Conservation (phyloP, 2,329 filamentous ascomycete genomes). For the Hypoxylon sp. region DNA sequence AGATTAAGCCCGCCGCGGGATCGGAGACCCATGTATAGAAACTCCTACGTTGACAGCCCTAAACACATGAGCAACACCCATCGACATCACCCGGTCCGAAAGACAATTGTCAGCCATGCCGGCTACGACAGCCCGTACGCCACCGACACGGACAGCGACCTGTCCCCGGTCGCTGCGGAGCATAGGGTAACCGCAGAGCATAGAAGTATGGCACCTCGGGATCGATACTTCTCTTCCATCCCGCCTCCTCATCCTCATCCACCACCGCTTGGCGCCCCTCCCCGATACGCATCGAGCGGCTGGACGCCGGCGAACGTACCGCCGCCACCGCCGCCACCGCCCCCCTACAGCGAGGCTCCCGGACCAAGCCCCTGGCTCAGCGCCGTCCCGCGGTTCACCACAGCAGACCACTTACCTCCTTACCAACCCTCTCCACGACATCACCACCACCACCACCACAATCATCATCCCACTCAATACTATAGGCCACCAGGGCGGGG, state of each 20-base stretch:
- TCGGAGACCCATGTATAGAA: slow-evolving; percentile 45
- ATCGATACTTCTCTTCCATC: slow-evolving; percentile 42
- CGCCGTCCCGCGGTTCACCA: slow-evolving; percentile 57
- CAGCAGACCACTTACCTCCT: slow-evolving; percentile 38
- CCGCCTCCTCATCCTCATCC: slow-evolving; percentile 31
- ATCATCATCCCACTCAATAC: slow-evolving; percentile 31
- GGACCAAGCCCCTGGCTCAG: slow-evolving; percentile 58
- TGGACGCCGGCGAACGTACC: slow-evolving; percentile 49
- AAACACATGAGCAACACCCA: slow-evolving; percentile 34
- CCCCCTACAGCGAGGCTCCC: slow-evolving; percentile 43
- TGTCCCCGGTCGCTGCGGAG: slow-evolving; percentile 45
- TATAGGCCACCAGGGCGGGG: slow-evolving; percentile 32
- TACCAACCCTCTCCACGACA: slow-evolving; percentile 41
- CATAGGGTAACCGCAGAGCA: slow-evolving; percentile 40
- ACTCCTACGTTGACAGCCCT: slow-evolving; percentile 42
- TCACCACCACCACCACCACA: slow-evolving; percentile 32
- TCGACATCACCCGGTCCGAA: slow-evolving; percentile 45
- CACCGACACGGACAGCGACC: slow-evolving; percentile 57
- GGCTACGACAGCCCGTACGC: slow-evolving; percentile 55
- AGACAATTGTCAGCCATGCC: slow-evolving; percentile 46
- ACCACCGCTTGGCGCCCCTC: slow-evolving; percentile 14
- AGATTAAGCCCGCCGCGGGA: slow-evolving; percentile 44
- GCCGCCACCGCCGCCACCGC: slow-evolving; percentile 28
- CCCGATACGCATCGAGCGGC: slow-evolving; percentile 41
- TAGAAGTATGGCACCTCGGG: slow-evolving; percentile 32